These are phyloP conservation scores for Aspergillus tamarii DNA, from an alignment of 2,329 filamentous ascomycete species.

Conservation along the genomic window DNA sequence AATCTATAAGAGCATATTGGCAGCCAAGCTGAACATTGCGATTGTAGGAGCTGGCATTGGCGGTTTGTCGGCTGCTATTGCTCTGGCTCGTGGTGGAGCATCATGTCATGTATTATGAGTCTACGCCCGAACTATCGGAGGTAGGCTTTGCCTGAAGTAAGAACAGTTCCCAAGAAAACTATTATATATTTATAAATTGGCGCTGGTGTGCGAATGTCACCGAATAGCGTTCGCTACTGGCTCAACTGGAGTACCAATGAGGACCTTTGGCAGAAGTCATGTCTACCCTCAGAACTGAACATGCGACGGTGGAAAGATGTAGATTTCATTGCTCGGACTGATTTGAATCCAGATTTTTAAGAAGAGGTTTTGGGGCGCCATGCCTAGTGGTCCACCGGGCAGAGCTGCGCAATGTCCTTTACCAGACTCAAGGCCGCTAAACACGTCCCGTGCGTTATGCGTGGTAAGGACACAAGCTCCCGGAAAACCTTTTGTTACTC, in stretches of 20 bases:
- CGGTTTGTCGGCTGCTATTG: not conserved
- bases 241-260: constrained; percentile 44
- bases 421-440: not conserved
- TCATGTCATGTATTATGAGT: not conserved
- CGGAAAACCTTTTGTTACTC: not conserved
- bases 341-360: constrained; percentile 34
- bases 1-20: not conserved
- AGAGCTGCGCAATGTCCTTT: too few relatives aligned
- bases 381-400: too few relatives aligned
- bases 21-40: not conserved
- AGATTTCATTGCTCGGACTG: constrained; percentile 40
- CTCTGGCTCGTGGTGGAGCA: not conserved
- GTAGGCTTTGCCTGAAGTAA: not conserved
- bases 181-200: constrained; percentile 28
- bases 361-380: too few relatives aligned
- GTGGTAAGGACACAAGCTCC: not conserved
- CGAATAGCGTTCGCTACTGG: constrained; percentile 46
- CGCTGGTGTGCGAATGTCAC: constrained; percentile 45
- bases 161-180: not conserved
- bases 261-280: constrained; percentile 21
- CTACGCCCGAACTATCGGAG: not conserved
- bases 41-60: not conserved
- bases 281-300: constrained; percentile 31
- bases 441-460: not conserved
- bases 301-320: constrained; percentile 44